phyloP scores from a whole-genome alignment of 2,329 filamentous ascomycete species.

The Ceratocystis albifundus region DNA sequence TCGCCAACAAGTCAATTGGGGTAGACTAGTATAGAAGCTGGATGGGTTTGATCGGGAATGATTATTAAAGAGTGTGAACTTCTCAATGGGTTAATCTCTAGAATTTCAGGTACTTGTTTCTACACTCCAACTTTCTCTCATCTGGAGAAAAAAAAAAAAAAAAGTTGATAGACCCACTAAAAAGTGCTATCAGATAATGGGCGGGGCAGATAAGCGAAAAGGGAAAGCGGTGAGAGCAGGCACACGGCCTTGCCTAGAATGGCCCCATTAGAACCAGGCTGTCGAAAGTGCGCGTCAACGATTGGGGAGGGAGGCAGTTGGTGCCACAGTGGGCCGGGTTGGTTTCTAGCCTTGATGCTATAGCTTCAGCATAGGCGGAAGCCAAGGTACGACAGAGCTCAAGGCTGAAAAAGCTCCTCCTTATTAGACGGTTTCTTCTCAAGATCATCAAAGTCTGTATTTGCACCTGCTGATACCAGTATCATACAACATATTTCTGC shows the following conservation, averaged over 20 bases:
- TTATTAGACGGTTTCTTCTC: slow-evolving; percentile 7
- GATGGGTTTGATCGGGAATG: slow-evolving; percentile 4
- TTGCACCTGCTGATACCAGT: not conserved
- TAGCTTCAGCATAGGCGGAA: slow-evolving; percentile 22
- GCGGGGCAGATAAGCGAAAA: slow-evolving; percentile 23
- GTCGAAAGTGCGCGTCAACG: slow-evolving; percentile 23
- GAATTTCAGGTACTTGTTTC: slow-evolving; percentile 23
- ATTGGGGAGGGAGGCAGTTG: not conserved
- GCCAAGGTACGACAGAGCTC: slow-evolving; percentile 16
- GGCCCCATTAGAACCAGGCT: slow-evolving; percentile 18
- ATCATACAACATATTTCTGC: not conserved
- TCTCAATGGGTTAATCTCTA: slow-evolving; percentile 1
- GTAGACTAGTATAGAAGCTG: not conserved
- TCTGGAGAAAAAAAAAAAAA: slow-evolving; percentile 23
- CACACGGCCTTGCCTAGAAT: slow-evolving; percentile 27
- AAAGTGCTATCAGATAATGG: slow-evolving; percentile 22
- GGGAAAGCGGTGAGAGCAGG: slow-evolving; percentile 29
- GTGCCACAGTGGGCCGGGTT: slow-evolving; percentile 19
- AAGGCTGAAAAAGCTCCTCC: slow-evolving; percentile 21
- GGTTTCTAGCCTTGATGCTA: slow-evolving; percentile 5
- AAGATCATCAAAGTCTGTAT: not conserved
- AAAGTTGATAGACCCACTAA: slow-evolving; percentile 22
- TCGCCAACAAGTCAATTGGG: not conserved
- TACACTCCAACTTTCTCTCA: slow-evolving; percentile 17
- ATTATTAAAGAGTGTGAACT: not conserved